These are phyloP conservation scores for Gynostemma pentaphyllum DNA, from an alignment of 306 rosid species.

Conservation along the genomic window DNA sequence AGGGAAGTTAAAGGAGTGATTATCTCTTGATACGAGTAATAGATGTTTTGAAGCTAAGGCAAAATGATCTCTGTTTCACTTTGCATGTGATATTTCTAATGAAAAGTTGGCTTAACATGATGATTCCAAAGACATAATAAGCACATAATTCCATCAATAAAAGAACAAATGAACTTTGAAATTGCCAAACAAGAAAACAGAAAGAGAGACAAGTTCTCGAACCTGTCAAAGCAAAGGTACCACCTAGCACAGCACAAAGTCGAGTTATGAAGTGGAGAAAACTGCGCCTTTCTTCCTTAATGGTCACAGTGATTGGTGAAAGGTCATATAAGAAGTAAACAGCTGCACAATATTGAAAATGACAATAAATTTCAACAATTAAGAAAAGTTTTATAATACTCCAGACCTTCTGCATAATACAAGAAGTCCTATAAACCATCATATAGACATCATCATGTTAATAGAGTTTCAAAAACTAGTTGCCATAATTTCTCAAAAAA, in stretches of 20 bases:
- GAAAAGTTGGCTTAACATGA: background rate
- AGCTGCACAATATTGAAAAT: constrained; percentile 41
- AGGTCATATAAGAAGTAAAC: constrained; percentile 97
- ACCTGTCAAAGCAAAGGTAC: constrained; percentile 98
- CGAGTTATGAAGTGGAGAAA: constrained; percentile 95
- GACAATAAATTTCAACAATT: constrained; percentile 12
- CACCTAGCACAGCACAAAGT: constrained; percentile 92
- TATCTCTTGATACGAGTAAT: background rate
- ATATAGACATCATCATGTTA: no score
- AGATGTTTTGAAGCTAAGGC: background rate
- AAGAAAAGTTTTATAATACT: no score
- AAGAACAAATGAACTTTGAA: background rate
- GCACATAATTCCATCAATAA: background rate
- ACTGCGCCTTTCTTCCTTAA: constrained; percentile 93
- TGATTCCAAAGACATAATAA: background rate
- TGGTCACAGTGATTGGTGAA: constrained; percentile 92
- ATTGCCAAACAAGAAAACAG: background rate
- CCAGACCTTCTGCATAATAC: no score
- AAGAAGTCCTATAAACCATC: no score
- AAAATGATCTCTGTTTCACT: background rate
- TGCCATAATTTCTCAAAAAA: no score
- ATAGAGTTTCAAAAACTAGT: no score
- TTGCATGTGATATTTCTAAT: background rate
- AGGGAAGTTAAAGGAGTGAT: background rate
- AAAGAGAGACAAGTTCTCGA: constrained; percentile 1